Evolutionary conservation across 2,329 filamentous ascomycete genomes (phyloP), one percentile per base, ranked within the genome.

Genomic region (Myriosclerotinia curreyana): DNA sequence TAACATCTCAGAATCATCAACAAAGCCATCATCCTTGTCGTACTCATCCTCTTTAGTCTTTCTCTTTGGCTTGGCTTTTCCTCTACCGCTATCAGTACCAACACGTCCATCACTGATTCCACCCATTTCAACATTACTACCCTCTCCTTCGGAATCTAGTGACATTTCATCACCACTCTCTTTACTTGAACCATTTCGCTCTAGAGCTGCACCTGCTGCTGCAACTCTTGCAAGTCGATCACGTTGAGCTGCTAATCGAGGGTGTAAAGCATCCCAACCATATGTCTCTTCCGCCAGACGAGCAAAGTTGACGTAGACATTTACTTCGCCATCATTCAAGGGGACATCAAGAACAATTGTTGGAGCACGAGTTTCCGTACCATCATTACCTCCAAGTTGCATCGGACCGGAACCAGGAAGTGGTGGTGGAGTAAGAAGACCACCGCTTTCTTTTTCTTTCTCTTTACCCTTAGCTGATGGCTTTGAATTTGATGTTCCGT

Each of bases 241-340:
- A 68, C 91, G 88, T 68, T 95, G 91, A 40, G 93, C 93, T 2
- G 95, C 95, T 67, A 96, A 83, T 9, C 93, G 89, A 38, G 95
- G 95, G 74, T 98, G 93, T 44, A 98, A 82, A 0, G 94, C 95
- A 67, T 96, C 92, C 82, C 94, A 96, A 31, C 95, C 95, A 75
- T 97, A 98, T 67, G 89, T 90, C 68, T 96, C 92, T 76, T 96
- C 92, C 14, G 96, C 95, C 77, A 98, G 82, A 52, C 92, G 91
- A 72, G 94, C 93, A 69, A 98, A 97, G 76, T 98, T 98, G 77
- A 99, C 86, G 66, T 96, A 94, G 69, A 94, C 92, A 75, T 96
- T 96, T 44, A 86, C 89, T 71, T 91, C 87, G 49, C 92, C 91
- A 50, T 88, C 85, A 44, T 59, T 56, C 48, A 99, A 82, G 0